Base-by-base conservation (phyloP, 2,329 filamentous ascomycete genomes). In the Monilinia polystroma region DNA sequence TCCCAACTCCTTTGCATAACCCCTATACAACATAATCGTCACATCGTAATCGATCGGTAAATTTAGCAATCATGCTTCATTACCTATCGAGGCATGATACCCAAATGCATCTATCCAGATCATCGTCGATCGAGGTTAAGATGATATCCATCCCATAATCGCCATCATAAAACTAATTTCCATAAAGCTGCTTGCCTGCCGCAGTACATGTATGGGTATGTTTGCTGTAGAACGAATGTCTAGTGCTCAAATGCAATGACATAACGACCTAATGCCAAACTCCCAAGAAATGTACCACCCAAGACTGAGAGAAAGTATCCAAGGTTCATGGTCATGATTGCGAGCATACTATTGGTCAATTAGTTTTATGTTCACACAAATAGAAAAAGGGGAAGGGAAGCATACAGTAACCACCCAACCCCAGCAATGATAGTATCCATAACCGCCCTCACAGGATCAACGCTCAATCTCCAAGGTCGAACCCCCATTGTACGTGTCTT, bases 241-340 rank as follows among this genome's bases (percentile, higher is more conserved):
- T 70, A 71, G 35, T 74, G 72, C 60, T 72, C 68, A 47, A 58
- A 67, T 12, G 64, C 43, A 41, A 66, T 68, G 20, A 67, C 68
- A 59, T 76, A 77, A 58, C 75, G 70, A 35, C 76, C 75, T n/a
- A 77, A 62, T 18, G 70, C 70, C 10, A 98, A 79, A 76, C 95
- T 95, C 32, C 94, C 94, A n/a, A 96, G 76, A 75, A 98, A 97
- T 1, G 90, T 85, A 18, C 90, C 90, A 5, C 82, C 89, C 14
- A 96, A 82, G n/a, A 93, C 84, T 0, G 90, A 93, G 65, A 92
- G 78, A 77, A 94, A 94, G 76, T 95, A 95, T 16, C 91, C 92
- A 20, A 94, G 85, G 73, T 95, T 95, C 81, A 92, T 87, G 1
- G 91, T 93, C 92, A 95, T 97, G 75, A 96, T 90, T 18, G 90